Conservation (phyloP, 225 moss, liverwort and hornwort species). For the Climacium dendroides region DNA sequence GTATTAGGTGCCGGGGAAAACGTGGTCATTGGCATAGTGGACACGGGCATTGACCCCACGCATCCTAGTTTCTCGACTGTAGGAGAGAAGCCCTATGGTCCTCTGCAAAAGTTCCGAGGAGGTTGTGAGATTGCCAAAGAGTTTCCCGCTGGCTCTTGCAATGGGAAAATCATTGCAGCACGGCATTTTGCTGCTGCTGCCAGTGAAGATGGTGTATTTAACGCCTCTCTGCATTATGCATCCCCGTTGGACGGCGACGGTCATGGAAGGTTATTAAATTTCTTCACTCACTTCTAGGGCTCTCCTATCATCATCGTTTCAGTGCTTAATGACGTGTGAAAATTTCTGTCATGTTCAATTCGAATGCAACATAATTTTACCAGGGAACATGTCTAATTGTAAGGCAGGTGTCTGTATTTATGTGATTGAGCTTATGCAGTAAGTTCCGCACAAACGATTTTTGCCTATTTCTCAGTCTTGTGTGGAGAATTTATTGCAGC, state of each 20-base stretch:
- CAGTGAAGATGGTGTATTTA: slow-evolving; percentile 37
- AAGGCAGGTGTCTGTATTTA: neutral
- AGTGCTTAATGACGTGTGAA: neutral
- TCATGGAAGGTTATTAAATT: slow-evolving; percentile 40
- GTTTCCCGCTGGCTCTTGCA: slow-evolving; percentile 66
- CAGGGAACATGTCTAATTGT: neutral
- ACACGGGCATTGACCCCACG: slow-evolving; percentile 46
- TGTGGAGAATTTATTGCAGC: neutral
- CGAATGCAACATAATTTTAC: neutral
- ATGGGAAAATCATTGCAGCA: slow-evolving; percentile 61
- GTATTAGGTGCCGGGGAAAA: slow-evolving; percentile 28
- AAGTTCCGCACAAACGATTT: neutral
- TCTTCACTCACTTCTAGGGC: neutral
- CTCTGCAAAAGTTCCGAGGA: slow-evolving; percentile 26
- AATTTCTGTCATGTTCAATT: neutral
- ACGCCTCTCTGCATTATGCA: slow-evolving; percentile 36
- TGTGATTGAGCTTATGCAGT: neutral
- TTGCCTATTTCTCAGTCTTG: neutral
- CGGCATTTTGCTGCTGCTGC: slow-evolving; percentile 58
- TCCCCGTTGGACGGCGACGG: slow-evolving; percentile 81
- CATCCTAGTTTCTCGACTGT: slow-evolving; percentile 53
- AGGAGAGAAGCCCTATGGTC: slow-evolving; percentile 29
- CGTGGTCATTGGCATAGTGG: slow-evolving; percentile 44
- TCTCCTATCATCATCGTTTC: neutral
- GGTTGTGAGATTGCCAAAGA: slow-evolving; percentile 37